Evolutionary conservation across 257 asterid genomes (phyloP).

Genomic region (Solanum tacnaense): DNA sequence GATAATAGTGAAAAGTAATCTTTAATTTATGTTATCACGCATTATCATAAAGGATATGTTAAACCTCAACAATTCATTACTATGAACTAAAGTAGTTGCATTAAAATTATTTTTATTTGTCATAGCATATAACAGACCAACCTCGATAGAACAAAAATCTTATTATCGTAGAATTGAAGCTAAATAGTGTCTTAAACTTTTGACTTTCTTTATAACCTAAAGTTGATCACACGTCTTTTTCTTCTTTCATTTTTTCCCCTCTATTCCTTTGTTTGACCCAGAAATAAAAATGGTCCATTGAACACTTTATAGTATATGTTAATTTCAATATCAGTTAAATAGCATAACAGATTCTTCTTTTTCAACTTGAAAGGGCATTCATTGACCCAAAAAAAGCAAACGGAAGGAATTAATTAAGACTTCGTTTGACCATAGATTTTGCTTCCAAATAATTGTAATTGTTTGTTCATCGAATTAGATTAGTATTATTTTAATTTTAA

Average conservation of each 20-base stretch:
- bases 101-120: background rate
- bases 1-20: too few species aligned
- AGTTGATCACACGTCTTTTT: background rate
- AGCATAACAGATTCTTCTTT: background rate
- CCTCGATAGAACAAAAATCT: background rate
- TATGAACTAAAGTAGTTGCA: too few species aligned
- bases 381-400: background rate
- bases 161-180: too few species aligned
- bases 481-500: background rate
- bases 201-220: background rate
- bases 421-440: background rate
- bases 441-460: background rate
- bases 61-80: too few species aligned
- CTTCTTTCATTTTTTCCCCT: background rate
- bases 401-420: background rate
- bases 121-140: background rate
- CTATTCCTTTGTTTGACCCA: background rate
- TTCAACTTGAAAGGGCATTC: background rate
- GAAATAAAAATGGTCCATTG: background rate
- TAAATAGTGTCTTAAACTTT: background rate
- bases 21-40: too few species aligned
- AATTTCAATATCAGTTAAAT: background rate
- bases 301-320: background rate
- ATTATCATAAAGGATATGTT: too few species aligned
- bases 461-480: background rate